These are phyloP conservation scores for Daldinia sp. DNA, from an alignment of 2,329 filamentous ascomycete species.

Conservation along the genomic window DNA sequence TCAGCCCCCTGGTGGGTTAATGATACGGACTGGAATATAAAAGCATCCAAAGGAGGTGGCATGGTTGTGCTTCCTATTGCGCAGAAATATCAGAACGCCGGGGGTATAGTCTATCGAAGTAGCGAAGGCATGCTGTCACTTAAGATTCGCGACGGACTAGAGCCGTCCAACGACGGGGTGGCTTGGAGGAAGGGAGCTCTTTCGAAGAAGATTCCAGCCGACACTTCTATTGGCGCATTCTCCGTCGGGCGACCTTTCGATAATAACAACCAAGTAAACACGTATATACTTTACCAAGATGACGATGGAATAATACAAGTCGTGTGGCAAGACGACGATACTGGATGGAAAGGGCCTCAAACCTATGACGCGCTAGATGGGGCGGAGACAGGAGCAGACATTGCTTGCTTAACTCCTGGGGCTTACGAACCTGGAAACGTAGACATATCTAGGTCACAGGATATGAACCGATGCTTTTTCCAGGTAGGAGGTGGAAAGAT, in stretches of 20 bases:
- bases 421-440: slow-evolving; percentile 18
- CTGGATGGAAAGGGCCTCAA: slow-evolving; percentile 37
- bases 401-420: slow-evolving; percentile 36
- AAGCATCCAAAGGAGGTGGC: slow-evolving; percentile 19
- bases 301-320: slow-evolving; percentile 31
- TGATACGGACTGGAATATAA: slow-evolving; percentile 26
- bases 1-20: slow-evolving; percentile 39
- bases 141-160: slow-evolving; percentile 26
- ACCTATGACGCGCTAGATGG: slow-evolving; percentile 33
- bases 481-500: slow-evolving; percentile 23
- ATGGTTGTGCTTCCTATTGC: slow-evolving; percentile 32
- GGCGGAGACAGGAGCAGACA: slow-evolving; percentile 34
- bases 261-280: slow-evolving; percentile 35
- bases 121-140: slow-evolving; percentile 34
- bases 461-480: slow-evolving; percentile 42
- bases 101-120: slow-evolving; percentile 34
- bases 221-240: slow-evolving; percentile 36
- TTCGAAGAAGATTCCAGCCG: slow-evolving; percentile 27
- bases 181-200: slow-evolving; percentile 35
- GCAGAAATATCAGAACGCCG: slow-evolving; percentile 20
- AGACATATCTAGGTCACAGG: slow-evolving; percentile 33
- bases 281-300: slow-evolving; percentile 39
- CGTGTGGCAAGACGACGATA: slow-evolving; percentile 39
- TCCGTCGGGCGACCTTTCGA: slow-evolving; percentile 37
- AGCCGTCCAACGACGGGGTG: slow-evolving; percentile 15